These are phyloP conservation scores for Eimeria zaria DNA, from an alignment of 169 alveolate genomes.

Conservation along the genomic window DNA sequence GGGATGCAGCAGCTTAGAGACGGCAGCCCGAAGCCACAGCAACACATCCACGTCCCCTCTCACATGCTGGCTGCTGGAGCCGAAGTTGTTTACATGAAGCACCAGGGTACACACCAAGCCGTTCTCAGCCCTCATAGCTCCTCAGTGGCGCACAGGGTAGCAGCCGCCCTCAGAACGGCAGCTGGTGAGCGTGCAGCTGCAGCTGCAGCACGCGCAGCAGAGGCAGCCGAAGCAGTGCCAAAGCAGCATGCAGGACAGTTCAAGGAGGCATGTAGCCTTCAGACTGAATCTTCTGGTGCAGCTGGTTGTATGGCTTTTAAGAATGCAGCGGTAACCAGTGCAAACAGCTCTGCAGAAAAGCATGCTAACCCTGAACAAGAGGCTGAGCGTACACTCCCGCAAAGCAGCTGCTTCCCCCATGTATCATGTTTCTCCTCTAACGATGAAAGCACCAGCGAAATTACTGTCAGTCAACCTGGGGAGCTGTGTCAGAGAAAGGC, in stretches of 20 bases:
- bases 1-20: not conserved
- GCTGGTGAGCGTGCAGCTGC: constrained; percentile 80
- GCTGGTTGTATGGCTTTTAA: not conserved
- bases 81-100: constrained; percentile 34
- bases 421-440: constrained; percentile 53
- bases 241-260: not conserved
- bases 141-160: constrained; percentile 75
- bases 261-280: not conserved
- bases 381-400: not conserved
- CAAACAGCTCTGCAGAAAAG: not conserved
- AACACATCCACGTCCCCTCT: constrained; percentile 69
- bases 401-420: constrained; percentile 52
- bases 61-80: constrained; percentile 62
- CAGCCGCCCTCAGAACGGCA: constrained; percentile 75
- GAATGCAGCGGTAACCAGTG: not conserved
- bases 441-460: constrained; percentile 59
- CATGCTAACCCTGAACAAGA: constrained; percentile 43
- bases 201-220: constrained; percentile 71
- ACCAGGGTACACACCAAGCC: constrained; percentile 40
- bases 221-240: constrained; percentile 46
- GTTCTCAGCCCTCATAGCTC: constrained; percentile 76
- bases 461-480: constrained; percentile 14
- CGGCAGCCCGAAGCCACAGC: constrained; percentile 23
- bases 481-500: not conserved
- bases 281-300: constrained; percentile 11